Base-by-base conservation (phyloP, 1,139 yeast genomes). In the Dujonia santamariae region DNA sequence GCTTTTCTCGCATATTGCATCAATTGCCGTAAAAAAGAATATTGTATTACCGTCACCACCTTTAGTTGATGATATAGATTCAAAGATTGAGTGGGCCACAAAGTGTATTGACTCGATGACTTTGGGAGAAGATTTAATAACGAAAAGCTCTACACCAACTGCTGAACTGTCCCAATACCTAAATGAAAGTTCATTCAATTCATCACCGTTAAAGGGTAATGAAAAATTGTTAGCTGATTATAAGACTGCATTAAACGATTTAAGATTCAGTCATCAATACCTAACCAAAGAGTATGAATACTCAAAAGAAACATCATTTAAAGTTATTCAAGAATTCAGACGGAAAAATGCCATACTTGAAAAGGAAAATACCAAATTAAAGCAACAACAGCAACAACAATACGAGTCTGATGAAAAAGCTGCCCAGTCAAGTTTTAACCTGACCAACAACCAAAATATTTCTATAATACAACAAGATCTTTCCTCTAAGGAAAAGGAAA, bases 191-290 rank as follows among this genome's bases (percentile, higher is more conserved):
- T 57, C 65, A 7, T 47, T 56, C 32, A 44, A 40, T n/a, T 41
- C 48, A 16, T 48, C 64, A 7, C 51, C 60, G 26, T 41, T 34
- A 32, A 40, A 36, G 17, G 51, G 49, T 15, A 48, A 47, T 13
- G 54, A 53, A 16, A 63, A 61, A 45, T 50, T 59, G 8, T 36
- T 69, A 4, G 47, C 58, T 19, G 78, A 69, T 33, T 64, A 75
- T 48, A 72, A 65, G 43, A 75, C 82, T 0, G 83, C 84, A 1
- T 56, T 80, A 33, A 69, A 65, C 37, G 86, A 80, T 48, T 61
- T 80, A 37, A 74, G 79, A 39, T 79, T 79, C 51, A 77, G 84
- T 3, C 84, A 79, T 51, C 76, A 73, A 42, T 80, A 78, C 49
- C 61, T 80, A 34, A 62, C 78, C 4, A 75, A 75, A 51, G 83